Conservation (phyloP, 805 yeast species). For the Cyberlindnera maclurae region DNA sequence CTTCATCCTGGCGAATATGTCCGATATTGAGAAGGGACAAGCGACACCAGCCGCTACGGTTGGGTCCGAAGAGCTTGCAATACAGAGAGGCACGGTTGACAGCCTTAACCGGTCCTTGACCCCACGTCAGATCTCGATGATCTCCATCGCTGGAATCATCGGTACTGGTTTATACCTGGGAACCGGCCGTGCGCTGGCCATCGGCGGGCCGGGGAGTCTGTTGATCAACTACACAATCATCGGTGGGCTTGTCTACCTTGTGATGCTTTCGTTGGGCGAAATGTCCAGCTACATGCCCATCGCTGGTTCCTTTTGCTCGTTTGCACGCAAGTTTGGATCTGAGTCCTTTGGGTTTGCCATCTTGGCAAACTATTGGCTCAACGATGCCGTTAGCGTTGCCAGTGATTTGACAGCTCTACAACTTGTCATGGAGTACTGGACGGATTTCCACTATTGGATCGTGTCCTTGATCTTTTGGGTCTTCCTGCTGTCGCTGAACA, state of each 20-base stretch:
- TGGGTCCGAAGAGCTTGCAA: too few species aligned
- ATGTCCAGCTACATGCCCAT: constrained; percentile 49
- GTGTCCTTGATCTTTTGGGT: constrained; percentile 49
- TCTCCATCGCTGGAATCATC: constrained; percentile 77
- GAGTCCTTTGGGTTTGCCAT: constrained; percentile 45
- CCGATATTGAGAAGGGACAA: too few species aligned
- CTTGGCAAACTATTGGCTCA: constrained; percentile 28
- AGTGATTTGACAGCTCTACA: constrained; percentile 50
- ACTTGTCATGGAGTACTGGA: constrained; percentile 52
- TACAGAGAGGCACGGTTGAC: constrained; percentile 10
- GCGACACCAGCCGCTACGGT: too few species aligned
- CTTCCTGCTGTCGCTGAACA: constrained; percentile 39
- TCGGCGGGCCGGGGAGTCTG: constrained; percentile 35
- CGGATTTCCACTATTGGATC: constrained; percentile 38
- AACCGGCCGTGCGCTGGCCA: constrained; percentile 38
- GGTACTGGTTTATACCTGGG: constrained; percentile 65
- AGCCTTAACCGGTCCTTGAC: constrained; percentile 26
- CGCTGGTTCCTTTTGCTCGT: constrained; percentile 55
- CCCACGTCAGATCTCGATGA: constrained; percentile 56
- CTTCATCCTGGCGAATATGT: too few species aligned
- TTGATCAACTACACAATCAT: constrained; percentile 28
- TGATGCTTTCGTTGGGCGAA: constrained; percentile 55
- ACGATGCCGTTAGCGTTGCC: constrained; percentile 40
- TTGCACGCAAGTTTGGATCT: constrained; percentile 39
- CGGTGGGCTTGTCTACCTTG: constrained; percentile 50